A percentile compares a stretch with the other conserved stretches of the same genome.
phyloP scores from a whole-genome alignment of 306 rosid genomes.

The Datisca glomerata region DNA sequence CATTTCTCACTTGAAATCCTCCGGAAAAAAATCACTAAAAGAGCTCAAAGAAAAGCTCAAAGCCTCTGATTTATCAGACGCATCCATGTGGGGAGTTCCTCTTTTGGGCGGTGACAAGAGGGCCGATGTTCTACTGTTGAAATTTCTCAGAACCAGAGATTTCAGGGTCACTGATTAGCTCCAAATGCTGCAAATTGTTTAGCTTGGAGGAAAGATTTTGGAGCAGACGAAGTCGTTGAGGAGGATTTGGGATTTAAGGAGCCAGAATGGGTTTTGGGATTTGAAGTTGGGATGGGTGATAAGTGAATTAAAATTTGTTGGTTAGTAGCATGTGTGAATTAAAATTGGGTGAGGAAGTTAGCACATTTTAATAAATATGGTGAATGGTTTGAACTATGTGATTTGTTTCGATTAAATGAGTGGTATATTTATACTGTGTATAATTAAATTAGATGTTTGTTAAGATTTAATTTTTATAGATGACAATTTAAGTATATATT shows the following conservation, averaged over 20 bases:
- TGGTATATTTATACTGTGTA: too few species aligned
- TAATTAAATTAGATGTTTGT: too few species aligned
- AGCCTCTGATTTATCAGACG: slow-evolving; percentile 23
- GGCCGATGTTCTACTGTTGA: slow-evolving; percentile 76
- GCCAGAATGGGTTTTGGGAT: slow-evolving; percentile 86
- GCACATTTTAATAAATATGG: too few species aligned
- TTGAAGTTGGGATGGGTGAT: too few species aligned
- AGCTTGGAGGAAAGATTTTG: slow-evolving; percentile 69
- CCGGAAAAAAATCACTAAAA: slow-evolving; percentile 52
- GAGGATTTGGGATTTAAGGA: slow-evolving; percentile 81
- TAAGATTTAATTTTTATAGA: too few species aligned
- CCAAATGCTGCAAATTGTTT: slow-evolving; percentile 53
- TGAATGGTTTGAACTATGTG: too few species aligned
- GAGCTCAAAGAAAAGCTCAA: slow-evolving; percentile 47
- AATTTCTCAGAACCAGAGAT: slow-evolving; percentile 81
- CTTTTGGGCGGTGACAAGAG: slow-evolving; percentile 47
- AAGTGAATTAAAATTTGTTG: too few species aligned
- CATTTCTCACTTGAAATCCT: slow-evolving; percentile 39
- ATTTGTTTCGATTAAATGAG: too few species aligned
- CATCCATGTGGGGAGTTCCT: slow-evolving; percentile 67
- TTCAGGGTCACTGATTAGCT: slow-evolving; percentile 58
- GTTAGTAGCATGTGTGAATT: too few species aligned
- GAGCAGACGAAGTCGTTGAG: slow-evolving; percentile 48
- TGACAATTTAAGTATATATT: too few species aligned
- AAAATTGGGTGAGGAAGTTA: too few species aligned